These are phyloP conservation scores for Diaporthe citri DNA, from an alignment of 2,329 filamentous ascomycete genomes.

Conservation along the genomic window DNA sequence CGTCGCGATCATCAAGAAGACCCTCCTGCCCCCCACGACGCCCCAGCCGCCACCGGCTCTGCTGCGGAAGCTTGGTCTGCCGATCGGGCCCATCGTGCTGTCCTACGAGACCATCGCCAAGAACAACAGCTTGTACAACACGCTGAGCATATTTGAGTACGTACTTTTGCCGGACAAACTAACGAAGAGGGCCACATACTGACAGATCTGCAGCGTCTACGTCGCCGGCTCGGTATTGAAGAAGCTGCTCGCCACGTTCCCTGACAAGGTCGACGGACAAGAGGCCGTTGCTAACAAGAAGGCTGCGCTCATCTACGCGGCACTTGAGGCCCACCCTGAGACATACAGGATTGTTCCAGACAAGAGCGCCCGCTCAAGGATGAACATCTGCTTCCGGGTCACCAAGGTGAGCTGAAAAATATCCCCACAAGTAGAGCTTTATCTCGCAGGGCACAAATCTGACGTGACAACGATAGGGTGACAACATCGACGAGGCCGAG, in stretches of 20 bases:
- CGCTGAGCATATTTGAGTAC: constrained; percentile 89
- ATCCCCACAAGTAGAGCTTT: not conserved
- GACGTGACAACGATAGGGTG: constrained; percentile 50
- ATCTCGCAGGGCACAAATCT: not conserved
- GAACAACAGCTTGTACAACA: constrained; percentile 97
- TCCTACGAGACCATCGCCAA: constrained; percentile 88
- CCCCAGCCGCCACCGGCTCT: constrained; percentile 76
- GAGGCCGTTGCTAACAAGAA: constrained; percentile 81
- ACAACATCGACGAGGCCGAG: constrained; percentile 77
- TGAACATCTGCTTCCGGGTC: constrained; percentile 96
- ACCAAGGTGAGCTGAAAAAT: constrained; percentile 54
- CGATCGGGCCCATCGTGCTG: constrained; percentile 82
- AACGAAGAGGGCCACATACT: not conserved
- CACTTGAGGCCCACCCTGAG: constrained; percentile 78
- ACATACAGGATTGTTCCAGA: constrained; percentile 84
- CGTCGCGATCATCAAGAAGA: constrained; percentile 86
- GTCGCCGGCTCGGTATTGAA: constrained; percentile 91
- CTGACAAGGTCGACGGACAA: constrained; percentile 81
- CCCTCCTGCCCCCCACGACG: constrained; percentile 76
- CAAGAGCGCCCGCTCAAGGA: constrained; percentile 81
- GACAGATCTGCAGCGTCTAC: constrained; percentile 72
- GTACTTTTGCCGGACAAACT: constrained; percentile 43
- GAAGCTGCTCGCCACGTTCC: constrained; percentile 74
- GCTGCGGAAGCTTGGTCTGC: constrained; percentile 80
- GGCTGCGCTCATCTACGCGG: constrained; percentile 80